A percentile compares a stretch with the other conserved stretches of the same genome.
Conservation (phyloP, 495 filamentous ascomycete genomes). For the Aspergillus steynii region DNA sequence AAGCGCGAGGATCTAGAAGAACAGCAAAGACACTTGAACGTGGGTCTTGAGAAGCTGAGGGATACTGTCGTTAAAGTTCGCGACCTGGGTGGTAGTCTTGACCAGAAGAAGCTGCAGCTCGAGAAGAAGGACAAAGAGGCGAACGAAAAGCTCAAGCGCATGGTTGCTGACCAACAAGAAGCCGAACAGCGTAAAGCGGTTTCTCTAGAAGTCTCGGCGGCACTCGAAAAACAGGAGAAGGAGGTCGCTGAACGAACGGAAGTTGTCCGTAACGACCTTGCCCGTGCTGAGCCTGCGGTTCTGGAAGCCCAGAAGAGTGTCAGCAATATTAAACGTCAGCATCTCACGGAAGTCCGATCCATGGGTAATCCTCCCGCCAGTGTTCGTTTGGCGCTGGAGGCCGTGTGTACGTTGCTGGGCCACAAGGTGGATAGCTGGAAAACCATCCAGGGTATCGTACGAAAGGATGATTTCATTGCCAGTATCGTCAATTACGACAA, state of each 20-base stretch:
- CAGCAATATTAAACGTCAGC: slow-evolving; percentile 94
- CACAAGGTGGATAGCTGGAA: slow-evolving; percentile 91
- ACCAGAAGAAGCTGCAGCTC: slow-evolving; percentile 89
- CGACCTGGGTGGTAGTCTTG: slow-evolving; percentile 84
- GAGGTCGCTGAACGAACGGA: slow-evolving; percentile 82
- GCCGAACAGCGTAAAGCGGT: slow-evolving; percentile 87
- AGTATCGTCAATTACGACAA: slow-evolving; percentile 98
- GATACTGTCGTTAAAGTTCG: slow-evolving; percentile 98
- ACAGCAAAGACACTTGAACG: slow-evolving; percentile 95
- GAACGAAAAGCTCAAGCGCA: slow-evolving; percentile 93
- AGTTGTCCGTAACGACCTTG: slow-evolving; percentile 84
- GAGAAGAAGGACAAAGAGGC: slow-evolving; percentile 93
- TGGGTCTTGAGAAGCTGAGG: slow-evolving; percentile 94
- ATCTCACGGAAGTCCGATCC: slow-evolving; percentile 95
- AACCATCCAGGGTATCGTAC: slow-evolving; percentile 80
- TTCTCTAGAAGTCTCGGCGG: slow-evolving; percentile 83
- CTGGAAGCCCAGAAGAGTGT: slow-evolving; percentile 91
- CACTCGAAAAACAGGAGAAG: slow-evolving; percentile 84
- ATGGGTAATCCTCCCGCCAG: slow-evolving; percentile 90
- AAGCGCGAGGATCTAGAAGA: slow-evolving; percentile 98
- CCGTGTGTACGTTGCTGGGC: slow-evolving; percentile 90
- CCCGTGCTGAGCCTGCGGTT: slow-evolving; percentile 90
- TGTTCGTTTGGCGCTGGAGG: slow-evolving; percentile 89
- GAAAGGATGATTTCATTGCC: slow-evolving; percentile 94
- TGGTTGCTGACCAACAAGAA: slow-evolving; percentile 95